phyloP scores from a whole-genome alignment of 306 rosid genomes.

The Vigna radiata region DNA sequence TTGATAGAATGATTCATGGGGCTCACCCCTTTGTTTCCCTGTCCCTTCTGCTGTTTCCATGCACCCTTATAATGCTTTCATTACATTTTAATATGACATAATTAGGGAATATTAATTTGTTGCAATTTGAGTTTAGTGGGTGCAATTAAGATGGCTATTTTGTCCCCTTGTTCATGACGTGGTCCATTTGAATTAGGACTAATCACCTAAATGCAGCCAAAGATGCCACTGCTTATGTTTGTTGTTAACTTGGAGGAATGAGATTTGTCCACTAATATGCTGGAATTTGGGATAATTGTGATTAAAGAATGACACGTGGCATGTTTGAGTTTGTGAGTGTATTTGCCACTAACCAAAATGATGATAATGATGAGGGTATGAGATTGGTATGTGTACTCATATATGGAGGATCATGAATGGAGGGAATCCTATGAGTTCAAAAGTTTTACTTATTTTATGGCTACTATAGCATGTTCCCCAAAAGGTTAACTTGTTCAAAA shows the following conservation, averaged over 20 bases:
- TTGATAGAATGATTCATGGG: slow-evolving; percentile 60
- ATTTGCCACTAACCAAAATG: slow-evolving; percentile 8
- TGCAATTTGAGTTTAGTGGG: slow-evolving; percentile 45
- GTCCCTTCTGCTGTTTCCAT: slow-evolving; percentile 61
- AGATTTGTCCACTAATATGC: slow-evolving; percentile 50
- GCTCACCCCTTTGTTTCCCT: slow-evolving; percentile 48
- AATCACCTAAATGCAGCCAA: slow-evolving; percentile 51
- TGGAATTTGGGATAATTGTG: slow-evolving; percentile 32
- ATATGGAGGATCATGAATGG: not conserved
- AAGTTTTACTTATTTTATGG: not conserved
- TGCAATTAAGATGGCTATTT: slow-evolving; percentile 47
- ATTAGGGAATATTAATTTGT: slow-evolving; percentile 49
- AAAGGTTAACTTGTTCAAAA: slow-evolving; percentile 37
- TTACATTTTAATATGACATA: not conserved
- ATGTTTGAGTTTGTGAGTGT: slow-evolving; percentile 4
- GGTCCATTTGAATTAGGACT: slow-evolving; percentile 55
- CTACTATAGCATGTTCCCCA: slow-evolving; percentile 41
- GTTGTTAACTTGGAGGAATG: slow-evolving; percentile 36
- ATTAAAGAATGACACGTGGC: slow-evolving; percentile 51
- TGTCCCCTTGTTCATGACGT: slow-evolving; percentile 48
- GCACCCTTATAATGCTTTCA: slow-evolving; percentile 38
- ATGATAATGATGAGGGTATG: not conserved
- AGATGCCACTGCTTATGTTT: slow-evolving; percentile 56
- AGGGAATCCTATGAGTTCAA: slow-evolving; percentile 39
- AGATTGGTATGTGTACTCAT: not conserved